Evolutionary conservation across 1,284 basidiomycete species (phyloP).

Genomic region (Microbotryum intermedium): DNA sequence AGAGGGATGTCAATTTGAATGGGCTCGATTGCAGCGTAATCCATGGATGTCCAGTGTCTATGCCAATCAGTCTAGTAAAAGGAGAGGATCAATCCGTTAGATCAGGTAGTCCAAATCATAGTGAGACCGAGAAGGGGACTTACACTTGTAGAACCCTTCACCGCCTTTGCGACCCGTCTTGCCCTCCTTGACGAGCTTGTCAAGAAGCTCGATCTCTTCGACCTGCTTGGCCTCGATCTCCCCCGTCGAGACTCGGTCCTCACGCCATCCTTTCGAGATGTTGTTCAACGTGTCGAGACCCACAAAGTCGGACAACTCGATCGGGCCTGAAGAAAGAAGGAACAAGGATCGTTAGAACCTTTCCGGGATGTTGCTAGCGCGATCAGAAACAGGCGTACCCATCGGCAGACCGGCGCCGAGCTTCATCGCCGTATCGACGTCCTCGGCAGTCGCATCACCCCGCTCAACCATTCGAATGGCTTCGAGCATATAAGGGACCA

Average conservation of each 20-base stretch:
- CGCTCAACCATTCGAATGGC: slow-evolving; percentile 51
- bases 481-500: slow-evolving; percentile 51
- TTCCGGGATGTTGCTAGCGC: slow-evolving; percentile 15
- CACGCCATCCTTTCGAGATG: slow-evolving; percentile 49
- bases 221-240: slow-evolving; percentile 45
- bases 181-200: slow-evolving; percentile 47
- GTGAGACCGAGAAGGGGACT: neutral
- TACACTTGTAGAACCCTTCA: slow-evolving; percentile 44
- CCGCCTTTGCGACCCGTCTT: slow-evolving; percentile 50
- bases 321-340: slow-evolving; percentile 42
- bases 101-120: too few relatives aligned
- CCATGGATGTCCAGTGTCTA: too few relatives aligned
- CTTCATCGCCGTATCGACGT: slow-evolving; percentile 54
- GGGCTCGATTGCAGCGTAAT: too few relatives aligned
- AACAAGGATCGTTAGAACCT: neutral
- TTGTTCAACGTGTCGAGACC: slow-evolving; percentile 33
- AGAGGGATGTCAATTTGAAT: too few relatives aligned
- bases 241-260: slow-evolving; percentile 42
- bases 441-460: slow-evolving; percentile 49
- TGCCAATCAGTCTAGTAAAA: too few relatives aligned
- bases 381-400: slow-evolving; percentile 10
- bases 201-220: slow-evolving; percentile 43
- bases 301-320: slow-evolving; percentile 47
- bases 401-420: slow-evolving; percentile 46
- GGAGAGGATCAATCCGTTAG: too few relatives aligned